Evolutionary conservation across 2,329 filamentous ascomycete genomes (phyloP), one percentile per base, ranked within the genome.

Genomic region (Aspergillus quadricinctus): DNA sequence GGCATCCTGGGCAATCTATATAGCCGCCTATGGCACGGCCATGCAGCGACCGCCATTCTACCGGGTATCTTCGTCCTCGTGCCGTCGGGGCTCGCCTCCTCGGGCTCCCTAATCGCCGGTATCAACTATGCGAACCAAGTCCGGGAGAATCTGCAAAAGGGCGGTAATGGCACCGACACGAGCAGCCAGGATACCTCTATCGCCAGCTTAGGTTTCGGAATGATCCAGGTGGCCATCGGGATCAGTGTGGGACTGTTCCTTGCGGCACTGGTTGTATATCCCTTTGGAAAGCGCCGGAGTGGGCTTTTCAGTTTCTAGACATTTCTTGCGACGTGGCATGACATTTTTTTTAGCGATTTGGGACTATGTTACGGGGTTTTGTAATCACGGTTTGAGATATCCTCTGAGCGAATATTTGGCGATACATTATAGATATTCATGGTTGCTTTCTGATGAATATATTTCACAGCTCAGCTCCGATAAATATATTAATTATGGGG

Each of bases 1-100:
- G 90, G 90, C 17, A 81, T 92, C 31, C 75, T 91, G 45, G 89
- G 89, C 8, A 94, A 94, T 63, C 69, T 91, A 1, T 92, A 93
- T 74, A 87, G 87, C 9, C 83, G 89, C 3, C 66, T 79, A 35
- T 72, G 87, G 21, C 90, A 92, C 69, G 89, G 88, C 1, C 82
- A 95, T 3, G 91, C 92, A 0, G 90, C 90, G 0, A 89, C 90
- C 0, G 88, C 89, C 3, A 89, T 96, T 80, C 78, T 96, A 9
- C 91, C 92, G 0, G 91, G 88, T 10, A 94, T 96, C 62, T 95
- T 94, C 61, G 81, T 85, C 2, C 82, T 84, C 58, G 83, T 86
- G 1, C 83, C 83, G 0, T 81, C 78, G 1, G 83, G 83, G 2
- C 70, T 86, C 17, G 80, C 82, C 4, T 81, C 83, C 0, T 77